Base-by-base conservation (phyloP, 371 early-diverging fungal species). In the Circinella minor region DNA sequence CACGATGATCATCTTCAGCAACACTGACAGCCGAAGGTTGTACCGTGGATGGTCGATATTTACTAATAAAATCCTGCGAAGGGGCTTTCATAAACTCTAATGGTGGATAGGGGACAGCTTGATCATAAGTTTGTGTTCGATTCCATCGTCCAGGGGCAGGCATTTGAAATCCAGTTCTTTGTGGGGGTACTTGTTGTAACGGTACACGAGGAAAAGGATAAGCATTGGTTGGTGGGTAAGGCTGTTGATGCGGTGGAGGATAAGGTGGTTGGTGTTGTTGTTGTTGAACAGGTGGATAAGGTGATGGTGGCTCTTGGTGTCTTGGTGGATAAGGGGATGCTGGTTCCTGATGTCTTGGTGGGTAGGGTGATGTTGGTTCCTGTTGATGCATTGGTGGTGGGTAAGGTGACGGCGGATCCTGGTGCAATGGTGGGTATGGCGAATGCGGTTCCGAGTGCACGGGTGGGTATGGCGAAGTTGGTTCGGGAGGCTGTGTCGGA, bases 11-110 rank as follows among this genome's bases (percentile, higher is more conserved):
- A 18, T 68, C 54, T 36, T 72, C 69, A 68, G 68, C 65, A n/a
- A 36, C 65, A 10, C 36, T 37, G 7, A 61, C 69, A 18, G 69
- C 34, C n/a, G 73, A 68, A 3, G 65, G 65, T 18, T 72, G 69
- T 18, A 72, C 65, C 18, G 65, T 68, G 13, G 69, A 65, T 37
- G 73, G 60, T 13, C 73, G 65, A 46, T 55, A 68, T 1, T 34
- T 49, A 27, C 69, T 72, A n/a, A 68, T 65, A 37, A 64, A 72
- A 13, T 72, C 73, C 46, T 72, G 69, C 1, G 68, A 57, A 1
- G 73, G 61, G 3, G 68, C 68, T 48, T 65, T 67, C 34, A 57
- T 51, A 36, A 61, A 72, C 6, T 60, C 66, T 4, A 64, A 65
- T 34, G 73, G 68, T 54, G 73, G 73, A 65, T 72, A 71, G 27